Percentiles rank a stretch among this genome's conserved stretches.
Conservation (phyloP, 2,329 filamentous ascomycete genomes). For the Cercospora sesami region DNA sequence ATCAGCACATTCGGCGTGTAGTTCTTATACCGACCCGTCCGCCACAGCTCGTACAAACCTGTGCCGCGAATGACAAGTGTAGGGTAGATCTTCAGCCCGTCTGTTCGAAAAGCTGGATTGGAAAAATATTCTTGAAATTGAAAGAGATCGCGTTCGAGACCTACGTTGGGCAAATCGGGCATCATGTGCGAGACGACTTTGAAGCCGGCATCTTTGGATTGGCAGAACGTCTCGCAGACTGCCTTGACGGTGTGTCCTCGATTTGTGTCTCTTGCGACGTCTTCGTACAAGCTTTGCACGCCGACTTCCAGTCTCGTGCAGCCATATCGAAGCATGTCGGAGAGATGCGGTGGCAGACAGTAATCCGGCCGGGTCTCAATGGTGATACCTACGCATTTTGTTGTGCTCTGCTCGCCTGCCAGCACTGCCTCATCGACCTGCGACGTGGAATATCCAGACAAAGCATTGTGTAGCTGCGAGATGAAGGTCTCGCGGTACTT, state of each 20-base stretch:
- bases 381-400: constrained; percentile 97
- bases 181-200: constrained; percentile 99
- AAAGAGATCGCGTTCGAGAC: constrained; percentile 95
- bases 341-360: constrained; percentile 91
- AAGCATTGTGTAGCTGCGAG: constrained; percentile 90
- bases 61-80: constrained; percentile 96
- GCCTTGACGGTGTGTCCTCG: constrained; percentile 92
- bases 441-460: constrained; percentile 91
- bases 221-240: constrained; percentile 92
- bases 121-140: constrained; percentile 98
- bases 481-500: constrained; percentile 93
- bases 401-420: constrained; percentile 92
- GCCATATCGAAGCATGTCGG: constrained; percentile 95
- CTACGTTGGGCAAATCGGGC: constrained; percentile 96
- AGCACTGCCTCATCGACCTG: constrained; percentile 94
- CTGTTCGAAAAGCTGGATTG: constrained; percentile 91
- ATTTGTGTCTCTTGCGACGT: constrained; percentile 97
- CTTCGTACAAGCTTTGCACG: constrained; percentile 95
- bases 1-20: constrained; percentile 97
- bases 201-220: constrained; percentile 97
- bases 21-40: constrained; percentile 95
- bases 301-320: constrained; percentile 93
- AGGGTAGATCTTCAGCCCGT: constrained; percentile 96
- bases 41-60: constrained; percentile 94
- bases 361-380: constrained; percentile 98